Base-by-base conservation (phyloP, 176 grass and related monocot genomes). In the Sorghum bicolor region DNA sequence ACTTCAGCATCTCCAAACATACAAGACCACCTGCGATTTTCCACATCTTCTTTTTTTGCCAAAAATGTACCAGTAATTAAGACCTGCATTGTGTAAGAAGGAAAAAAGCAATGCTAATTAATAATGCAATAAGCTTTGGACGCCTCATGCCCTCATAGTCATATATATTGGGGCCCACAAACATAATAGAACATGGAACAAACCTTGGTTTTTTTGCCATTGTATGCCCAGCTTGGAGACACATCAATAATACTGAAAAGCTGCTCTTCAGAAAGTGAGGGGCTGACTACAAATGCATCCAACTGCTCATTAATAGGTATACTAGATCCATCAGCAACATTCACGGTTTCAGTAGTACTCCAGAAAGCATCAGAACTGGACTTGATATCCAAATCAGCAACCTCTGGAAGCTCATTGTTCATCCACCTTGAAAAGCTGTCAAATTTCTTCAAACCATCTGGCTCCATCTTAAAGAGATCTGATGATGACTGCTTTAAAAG, bases 401-500 rank as follows among this genome's bases (percentile, higher is more conserved):
- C 90, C 83, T 94, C 92, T 47, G 83, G 69, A 88, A 98, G 93
- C 82, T 98, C 96, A 78, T 71, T 88, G 83, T 79, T 95, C 96
- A 98, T 95, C 96, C 96, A 98, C 68, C 87, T 94, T 16, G 91
- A 95, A 83, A 98, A 98, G 89, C 96, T 98, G 64, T 98, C 96
- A 1, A 95, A 94, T 82, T 98, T 98, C 60, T 98, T 98, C 75
- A 98, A 88, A 82, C 91, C 91, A 88, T 92, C 93, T 22, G 88
- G 75, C 79, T 93, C 85, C 15, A 80, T 71, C 82, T 91, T 90
- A 36, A 92, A 90, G 63, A 90, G 61, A 83, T 94, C 91, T 38
- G 90, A 83, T 65, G 89, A 95, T 84, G 86, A 78, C 71, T 91
- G 89, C 64, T 93, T 95, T 47, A 87, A 70, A 88, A 90, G 87